Evolutionary conservation across 1,139 yeast genomes (phyloP).

Genomic region (Blastobotrys niveus): DNA sequence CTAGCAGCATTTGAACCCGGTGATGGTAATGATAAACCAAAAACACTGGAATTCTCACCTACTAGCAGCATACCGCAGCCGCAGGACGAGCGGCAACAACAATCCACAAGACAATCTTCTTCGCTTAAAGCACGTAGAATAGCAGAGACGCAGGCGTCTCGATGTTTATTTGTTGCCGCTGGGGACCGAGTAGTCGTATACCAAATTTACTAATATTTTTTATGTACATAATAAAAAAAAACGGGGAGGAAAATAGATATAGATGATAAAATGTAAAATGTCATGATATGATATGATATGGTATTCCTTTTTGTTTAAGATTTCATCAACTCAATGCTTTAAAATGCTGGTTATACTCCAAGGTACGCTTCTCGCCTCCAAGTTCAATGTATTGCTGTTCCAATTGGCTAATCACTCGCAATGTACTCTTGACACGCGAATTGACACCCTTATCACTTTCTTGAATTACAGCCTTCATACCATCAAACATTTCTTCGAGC

Average conservation of each 20-base stretch:
- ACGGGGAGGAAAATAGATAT: no score
- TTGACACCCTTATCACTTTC: slow-evolving; percentile 14
- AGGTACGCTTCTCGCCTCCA: slow-evolving; percentile 9
- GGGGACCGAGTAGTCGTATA: slow-evolving; percentile 36
- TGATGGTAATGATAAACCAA: no score
- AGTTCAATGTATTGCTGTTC: slow-evolving; percentile 15
- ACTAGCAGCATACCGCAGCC: background rate
- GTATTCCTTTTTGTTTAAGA: no score
- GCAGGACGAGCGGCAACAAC: background rate
- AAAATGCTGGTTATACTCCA: slow-evolving; percentile 4
- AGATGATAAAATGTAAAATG: no score
- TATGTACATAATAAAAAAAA: background rate
- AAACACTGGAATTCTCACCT: slow-evolving; percentile 22
- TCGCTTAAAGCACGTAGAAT: background rate
- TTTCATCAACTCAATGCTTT: background rate
- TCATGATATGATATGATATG: no score
- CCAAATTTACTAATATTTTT: slow-evolving; percentile 24
- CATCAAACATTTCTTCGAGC: slow-evolving; percentile 20
- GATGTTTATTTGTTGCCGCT: slow-evolving; percentile 36
- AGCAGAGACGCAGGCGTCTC: slow-evolving; percentile 12
- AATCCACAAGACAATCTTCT: background rate
- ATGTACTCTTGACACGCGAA: slow-evolving; percentile 13
- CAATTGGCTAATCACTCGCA: slow-evolving; percentile 15
- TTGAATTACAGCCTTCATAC: slow-evolving; percentile 19
- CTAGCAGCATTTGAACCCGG: slow-evolving; percentile 28